Percentiles rank a stretch among this genome's conserved stretches.
These are phyloP conservation scores for Cystobasidium slooffiae DNA, from an alignment of 1,284 basidiomycete species.

Conservation along the genomic window DNA sequence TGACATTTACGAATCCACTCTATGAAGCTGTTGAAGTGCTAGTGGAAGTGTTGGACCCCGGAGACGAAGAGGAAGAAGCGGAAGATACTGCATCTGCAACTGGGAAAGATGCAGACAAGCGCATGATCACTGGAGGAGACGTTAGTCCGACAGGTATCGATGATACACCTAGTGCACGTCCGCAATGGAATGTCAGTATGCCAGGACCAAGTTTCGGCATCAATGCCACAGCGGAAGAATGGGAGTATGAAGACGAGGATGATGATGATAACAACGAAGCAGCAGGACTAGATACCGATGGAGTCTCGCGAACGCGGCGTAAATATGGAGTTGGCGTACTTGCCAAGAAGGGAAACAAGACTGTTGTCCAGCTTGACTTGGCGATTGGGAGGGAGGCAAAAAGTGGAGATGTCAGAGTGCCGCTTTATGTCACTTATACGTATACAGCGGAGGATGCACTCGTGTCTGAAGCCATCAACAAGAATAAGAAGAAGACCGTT, in stretches of 20 bases:
- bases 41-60: slow-evolving; percentile 66
- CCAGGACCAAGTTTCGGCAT: slow-evolving; percentile 77
- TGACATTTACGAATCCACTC: slow-evolving; percentile 87
- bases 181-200: slow-evolving; percentile 63
- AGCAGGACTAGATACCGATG: slow-evolving; percentile 49
- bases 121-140: not conserved
- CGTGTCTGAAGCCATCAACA: slow-evolving; percentile 60
- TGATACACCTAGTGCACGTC: not conserved
- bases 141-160: too few species aligned
- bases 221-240: slow-evolving; percentile 86
- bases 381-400: slow-evolving; percentile 72
- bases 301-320: slow-evolving; percentile 53
- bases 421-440: slow-evolving; percentile 73
- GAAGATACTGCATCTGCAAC: slow-evolving; percentile 50
- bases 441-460: slow-evolving; percentile 78
- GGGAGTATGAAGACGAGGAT: slow-evolving; percentile 84
- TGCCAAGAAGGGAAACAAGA: slow-evolving; percentile 82
- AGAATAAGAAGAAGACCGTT: slow-evolving; percentile 64
- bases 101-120: slow-evolving; percentile 58
- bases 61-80: slow-evolving; percentile 55
- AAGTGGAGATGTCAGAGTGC: slow-evolving; percentile 72
- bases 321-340: slow-evolving; percentile 71
- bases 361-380: slow-evolving; percentile 79
- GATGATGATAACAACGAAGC: slow-evolving; percentile 62
- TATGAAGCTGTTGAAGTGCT: slow-evolving; percentile 91